Evolutionary conservation across 768 basidiomycete genomes (phyloP).

Genomic region (Leucosporidium scottii): DNA sequence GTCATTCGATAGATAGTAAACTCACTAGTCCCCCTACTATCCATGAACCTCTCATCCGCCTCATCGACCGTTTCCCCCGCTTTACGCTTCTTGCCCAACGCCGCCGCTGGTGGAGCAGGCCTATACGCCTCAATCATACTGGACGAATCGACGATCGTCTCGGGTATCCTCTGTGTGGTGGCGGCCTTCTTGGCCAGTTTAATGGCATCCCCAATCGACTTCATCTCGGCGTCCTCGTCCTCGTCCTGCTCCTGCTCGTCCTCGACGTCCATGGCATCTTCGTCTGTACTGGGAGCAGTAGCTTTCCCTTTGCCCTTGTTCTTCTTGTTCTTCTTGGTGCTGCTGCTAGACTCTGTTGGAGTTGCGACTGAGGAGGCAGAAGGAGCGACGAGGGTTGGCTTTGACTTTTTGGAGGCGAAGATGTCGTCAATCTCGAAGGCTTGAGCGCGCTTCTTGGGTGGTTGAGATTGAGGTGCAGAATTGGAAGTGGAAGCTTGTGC

Average conservation of each 20-base stretch:
- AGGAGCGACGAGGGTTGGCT: constrained; percentile 5
- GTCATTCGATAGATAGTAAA: no score
- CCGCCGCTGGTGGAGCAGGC: neutral
- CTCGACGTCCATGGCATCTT: neutral
- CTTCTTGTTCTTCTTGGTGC: constrained; percentile 3
- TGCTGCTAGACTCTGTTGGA: neutral
- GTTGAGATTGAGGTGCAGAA: neutral
- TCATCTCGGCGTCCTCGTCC: neutral
- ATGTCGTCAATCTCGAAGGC: constrained; percentile 33
- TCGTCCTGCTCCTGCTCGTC: neutral
- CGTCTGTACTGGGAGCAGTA: neutral
- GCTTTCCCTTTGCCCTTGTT: constrained; percentile 7
- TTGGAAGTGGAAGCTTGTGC: neutral
- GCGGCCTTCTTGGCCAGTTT: neutral
- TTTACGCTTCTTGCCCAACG: constrained; percentile 3
- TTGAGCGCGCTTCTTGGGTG: constrained; percentile 10
- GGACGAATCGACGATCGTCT: constrained; percentile 25
- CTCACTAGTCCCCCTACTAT: constrained; percentile 21
- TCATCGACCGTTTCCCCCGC: constrained; percentile 15
- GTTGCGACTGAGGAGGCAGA: neutral
- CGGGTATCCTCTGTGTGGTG: constrained; percentile 15
- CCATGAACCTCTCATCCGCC: constrained; percentile 29
- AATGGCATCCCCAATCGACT: neutral
- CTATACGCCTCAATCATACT: constrained; percentile 24
- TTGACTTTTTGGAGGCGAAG: constrained; percentile 25